Conservation (phyloP, 148 eudicot species). For the Mesembryanthemum crystallinum region DNA sequence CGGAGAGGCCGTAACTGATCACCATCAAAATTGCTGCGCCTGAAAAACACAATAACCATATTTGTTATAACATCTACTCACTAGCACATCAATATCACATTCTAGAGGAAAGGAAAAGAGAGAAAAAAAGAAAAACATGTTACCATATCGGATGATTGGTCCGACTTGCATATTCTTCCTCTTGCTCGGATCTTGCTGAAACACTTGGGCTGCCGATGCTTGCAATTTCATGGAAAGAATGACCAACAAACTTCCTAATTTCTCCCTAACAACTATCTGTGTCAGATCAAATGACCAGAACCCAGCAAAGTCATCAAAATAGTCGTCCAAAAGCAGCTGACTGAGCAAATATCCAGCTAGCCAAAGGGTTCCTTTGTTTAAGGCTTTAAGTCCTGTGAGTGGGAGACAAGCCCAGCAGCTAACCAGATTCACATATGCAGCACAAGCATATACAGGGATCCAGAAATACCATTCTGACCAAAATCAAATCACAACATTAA, state of each 20-base stretch:
- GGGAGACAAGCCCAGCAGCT: conserved; percentile 17
- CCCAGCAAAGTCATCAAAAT: conserved; percentile 21
- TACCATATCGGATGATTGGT: conserved; percentile 25
- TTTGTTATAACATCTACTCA: no score
- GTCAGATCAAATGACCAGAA: conserved; percentile 56
- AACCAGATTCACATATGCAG: conserved; percentile 47
- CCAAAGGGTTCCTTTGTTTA: conserved; percentile 31
- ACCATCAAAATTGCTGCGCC: no score
- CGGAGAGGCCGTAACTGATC: no score
- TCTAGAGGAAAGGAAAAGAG: no score
- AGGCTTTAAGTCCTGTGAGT: not conserved
- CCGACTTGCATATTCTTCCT: conserved; percentile 5
- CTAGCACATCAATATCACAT: no score
- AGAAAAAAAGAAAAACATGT: no score
- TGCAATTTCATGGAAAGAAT: conserved; percentile 47
- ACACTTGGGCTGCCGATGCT: conserved; percentile 23
- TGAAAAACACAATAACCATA: no score
- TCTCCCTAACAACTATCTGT: conserved; percentile 53
- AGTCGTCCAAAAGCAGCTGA: conserved; percentile 42
- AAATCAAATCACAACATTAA: not conserved
- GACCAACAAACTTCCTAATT: conserved; percentile 57
- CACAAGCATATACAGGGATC: conserved; percentile 54
- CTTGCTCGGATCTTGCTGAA: conserved; percentile 8
- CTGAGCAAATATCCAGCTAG: conserved; percentile 41
- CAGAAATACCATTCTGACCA: conserved; percentile 65